Percentiles rank a stretch among this genome's conserved stretches.
Conservation (phyloP, 169 alveolate genomes). For the Hepatocystis sp. region DNA sequence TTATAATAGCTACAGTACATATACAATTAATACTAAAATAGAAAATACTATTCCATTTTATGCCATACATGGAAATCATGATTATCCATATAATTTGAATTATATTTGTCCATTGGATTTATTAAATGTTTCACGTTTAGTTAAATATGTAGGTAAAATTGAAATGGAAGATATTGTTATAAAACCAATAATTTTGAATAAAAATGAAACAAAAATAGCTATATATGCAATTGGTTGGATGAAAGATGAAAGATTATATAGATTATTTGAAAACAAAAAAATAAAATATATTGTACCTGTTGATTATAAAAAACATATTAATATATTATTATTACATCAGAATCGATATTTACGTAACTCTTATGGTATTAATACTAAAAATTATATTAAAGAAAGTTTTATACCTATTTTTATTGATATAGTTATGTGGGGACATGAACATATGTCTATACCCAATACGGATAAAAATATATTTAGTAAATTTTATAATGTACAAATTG, state of each 20-base stretch:
- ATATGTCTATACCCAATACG: slow-evolving; percentile 91
- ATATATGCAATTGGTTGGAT: slow-evolving; percentile 97
- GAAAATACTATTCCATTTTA: slow-evolving; percentile 42
- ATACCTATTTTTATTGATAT: slow-evolving; percentile 92
- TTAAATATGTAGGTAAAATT: slow-evolving; percentile 94
- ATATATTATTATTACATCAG: slow-evolving; percentile 96
- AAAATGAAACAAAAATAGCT: slow-evolving; percentile 93
- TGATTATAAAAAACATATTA: slow-evolving; percentile 86
- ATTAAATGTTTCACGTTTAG: slow-evolving; percentile 84
- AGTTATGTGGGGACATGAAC: slow-evolving; percentile 98
- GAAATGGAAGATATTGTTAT: slow-evolving; percentile 89
- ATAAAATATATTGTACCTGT: slow-evolving; percentile 92
- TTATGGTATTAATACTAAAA: slow-evolving; percentile 86
- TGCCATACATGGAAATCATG: slow-evolving; percentile 84
- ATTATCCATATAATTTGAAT: slow-evolving; percentile 80
- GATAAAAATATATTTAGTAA: slow-evolving; percentile 85
- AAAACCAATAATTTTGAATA: slow-evolving; percentile 91
- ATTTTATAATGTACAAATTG: slow-evolving; percentile 90
- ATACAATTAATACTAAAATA: slow-evolving; percentile 16
- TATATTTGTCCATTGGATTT: slow-evolving; percentile 79
- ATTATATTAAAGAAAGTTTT: slow-evolving; percentile 89
- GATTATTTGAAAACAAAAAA: slow-evolving; percentile 90
- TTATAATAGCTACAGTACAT: neutral
- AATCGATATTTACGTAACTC: slow-evolving; percentile 92
- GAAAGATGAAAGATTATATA: slow-evolving; percentile 94